Base-by-base conservation (phyloP, 1,139 yeast species). In the Pichia sp. region DNA sequence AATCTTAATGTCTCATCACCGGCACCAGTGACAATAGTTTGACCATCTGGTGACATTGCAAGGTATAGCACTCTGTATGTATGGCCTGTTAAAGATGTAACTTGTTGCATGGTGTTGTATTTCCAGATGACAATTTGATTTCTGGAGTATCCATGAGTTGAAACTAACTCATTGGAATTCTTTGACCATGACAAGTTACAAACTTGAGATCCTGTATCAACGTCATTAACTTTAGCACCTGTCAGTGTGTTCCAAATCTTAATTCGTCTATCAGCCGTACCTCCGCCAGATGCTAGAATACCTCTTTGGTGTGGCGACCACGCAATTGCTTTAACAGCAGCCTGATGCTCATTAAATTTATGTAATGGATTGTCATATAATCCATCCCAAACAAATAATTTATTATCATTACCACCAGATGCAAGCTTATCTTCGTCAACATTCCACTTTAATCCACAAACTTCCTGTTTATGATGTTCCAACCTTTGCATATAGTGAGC, bases 301-400 rank as follows among this genome's bases (percentile, higher is more conserved):
- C 97, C 97, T 50, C 97, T 72, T 62, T 88, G 96, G 63, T 92
- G 97, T 0, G 98, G 97, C 0, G 95, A 86, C 99, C 99, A 92
- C 1, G 96, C 87, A 47, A 92, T 77, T 1, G 97, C 98, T 66
- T 90, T 92, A 7, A 92, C 95, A 0, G 98, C 99, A 0, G 98
- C 97, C 22, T 79, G 79, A 62, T 92, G 98, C 54, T 88, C 96
- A 7, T 75, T 73, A 59, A 90, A 85, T 52, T 75, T 82, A 62
- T 82, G 78, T 32, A 88, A 65, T 1, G 98, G 97, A 44, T 61
- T 76, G 15, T 79, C 74, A 49, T 76, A 74, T 39, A 85, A 65
- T 1, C 95, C 96, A 61, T 88, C 96, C 95, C 97, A 94, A 9
- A 89, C 84, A 56, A 78, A 77, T 29, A 88, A 72, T 57, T 80